A percentile compares a stretch with the other conserved stretches of the same genome.
These are phyloP conservation scores for Sporisorium graminicola DNA, from an alignment of 1,284 basidiomycete species.

Conservation along the genomic window DNA sequence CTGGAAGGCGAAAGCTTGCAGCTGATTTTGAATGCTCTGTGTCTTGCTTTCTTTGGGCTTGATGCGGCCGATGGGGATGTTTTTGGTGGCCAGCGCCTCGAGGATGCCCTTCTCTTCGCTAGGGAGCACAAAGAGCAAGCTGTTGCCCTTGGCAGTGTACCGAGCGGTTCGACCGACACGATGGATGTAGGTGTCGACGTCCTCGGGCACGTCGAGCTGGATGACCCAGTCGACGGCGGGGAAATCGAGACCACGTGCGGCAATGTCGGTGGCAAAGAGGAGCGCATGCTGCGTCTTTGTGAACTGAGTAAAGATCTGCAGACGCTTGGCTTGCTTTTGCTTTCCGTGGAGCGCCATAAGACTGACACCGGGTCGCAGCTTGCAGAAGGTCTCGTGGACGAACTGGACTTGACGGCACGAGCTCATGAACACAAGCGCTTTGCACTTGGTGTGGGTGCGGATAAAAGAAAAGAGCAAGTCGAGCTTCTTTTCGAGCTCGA, in stretches of 20 bases:
- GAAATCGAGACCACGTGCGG: constrained; percentile 96
- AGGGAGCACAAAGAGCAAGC: constrained; percentile 84
- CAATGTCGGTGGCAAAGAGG: constrained; percentile 83
- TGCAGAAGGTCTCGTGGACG: constrained; percentile 95
- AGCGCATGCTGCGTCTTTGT: constrained; percentile 63
- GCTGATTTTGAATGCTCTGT: constrained; percentile 84
- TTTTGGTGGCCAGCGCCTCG: constrained; percentile 79
- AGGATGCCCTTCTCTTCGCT: constrained; percentile 93
- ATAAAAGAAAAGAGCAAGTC: constrained; percentile 94
- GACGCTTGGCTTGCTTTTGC: constrained; percentile 90
- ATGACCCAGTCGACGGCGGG: constrained; percentile 97
- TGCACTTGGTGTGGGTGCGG: constrained; percentile 91
- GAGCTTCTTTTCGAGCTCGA: constrained; percentile 87
- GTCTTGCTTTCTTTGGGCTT: constrained; percentile 92
- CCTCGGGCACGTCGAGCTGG: constrained; percentile 96
- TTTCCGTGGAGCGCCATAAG: constrained; percentile 95
- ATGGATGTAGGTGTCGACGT: constrained; percentile 98
- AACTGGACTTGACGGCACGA: constrained; percentile 89
- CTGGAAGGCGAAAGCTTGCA: constrained; percentile 93
- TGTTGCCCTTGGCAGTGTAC: constrained; percentile 90
- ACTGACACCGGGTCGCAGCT: constrained; percentile 91
- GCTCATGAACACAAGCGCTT: constrained; percentile 93
- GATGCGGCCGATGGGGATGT: constrained; percentile 78
- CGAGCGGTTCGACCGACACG: constrained; percentile 94
- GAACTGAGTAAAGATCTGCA: constrained; percentile 71